phyloP scores from a whole-genome alignment of 106 monocot genomes.

The Vanilla planifolia region DNA sequence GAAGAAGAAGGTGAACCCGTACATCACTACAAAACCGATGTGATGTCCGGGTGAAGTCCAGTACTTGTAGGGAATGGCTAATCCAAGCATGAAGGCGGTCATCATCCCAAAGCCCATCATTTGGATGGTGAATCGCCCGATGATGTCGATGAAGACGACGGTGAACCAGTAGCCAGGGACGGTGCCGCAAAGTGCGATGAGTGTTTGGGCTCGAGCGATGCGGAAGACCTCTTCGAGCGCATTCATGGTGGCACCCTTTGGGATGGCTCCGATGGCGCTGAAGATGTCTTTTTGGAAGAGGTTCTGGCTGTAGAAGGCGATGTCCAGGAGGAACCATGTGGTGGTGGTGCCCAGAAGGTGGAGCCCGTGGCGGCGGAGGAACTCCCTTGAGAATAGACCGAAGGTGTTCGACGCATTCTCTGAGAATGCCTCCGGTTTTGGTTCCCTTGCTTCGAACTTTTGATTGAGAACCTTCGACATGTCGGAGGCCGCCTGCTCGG shows the following conservation, averaged over 20 bases:
- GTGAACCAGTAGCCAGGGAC: slow-evolving; percentile 30
- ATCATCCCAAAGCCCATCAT: slow-evolving; percentile 15
- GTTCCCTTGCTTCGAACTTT: not conserved
- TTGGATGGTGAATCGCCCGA: slow-evolving; percentile 19
- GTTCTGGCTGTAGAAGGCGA: slow-evolving; percentile 24
- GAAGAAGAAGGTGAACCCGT: slow-evolving; percentile 81
- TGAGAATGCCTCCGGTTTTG: not conserved
- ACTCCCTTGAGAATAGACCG: slow-evolving; percentile 21
- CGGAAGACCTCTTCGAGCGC: slow-evolving; percentile 23
- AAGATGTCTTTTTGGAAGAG: slow-evolving; percentile 19
- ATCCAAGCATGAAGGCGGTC: slow-evolving; percentile 21
- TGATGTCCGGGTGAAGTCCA: slow-evolving; percentile 46
- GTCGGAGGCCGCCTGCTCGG: slow-evolving; percentile 15
- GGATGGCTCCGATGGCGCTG: slow-evolving; percentile 11
- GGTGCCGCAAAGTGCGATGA: slow-evolving; percentile 23
- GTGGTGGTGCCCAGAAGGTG: slow-evolving; percentile 16
- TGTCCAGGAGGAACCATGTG: slow-evolving; percentile 22
- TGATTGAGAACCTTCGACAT: slow-evolving; percentile 19
- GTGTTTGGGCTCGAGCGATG: slow-evolving; percentile 15
- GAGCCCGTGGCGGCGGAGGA: slow-evolving; percentile 14
- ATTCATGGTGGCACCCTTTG: slow-evolving; percentile 19
- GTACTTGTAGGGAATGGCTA: slow-evolving; percentile 26
- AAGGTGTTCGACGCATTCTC: not conserved
- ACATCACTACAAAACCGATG: slow-evolving; percentile 61
- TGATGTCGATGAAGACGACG: slow-evolving; percentile 10